These are phyloP conservation scores for Sarocladium oryzae DNA, from an alignment of 2,329 filamentous ascomycete genomes.

Conservation along the genomic window DNA sequence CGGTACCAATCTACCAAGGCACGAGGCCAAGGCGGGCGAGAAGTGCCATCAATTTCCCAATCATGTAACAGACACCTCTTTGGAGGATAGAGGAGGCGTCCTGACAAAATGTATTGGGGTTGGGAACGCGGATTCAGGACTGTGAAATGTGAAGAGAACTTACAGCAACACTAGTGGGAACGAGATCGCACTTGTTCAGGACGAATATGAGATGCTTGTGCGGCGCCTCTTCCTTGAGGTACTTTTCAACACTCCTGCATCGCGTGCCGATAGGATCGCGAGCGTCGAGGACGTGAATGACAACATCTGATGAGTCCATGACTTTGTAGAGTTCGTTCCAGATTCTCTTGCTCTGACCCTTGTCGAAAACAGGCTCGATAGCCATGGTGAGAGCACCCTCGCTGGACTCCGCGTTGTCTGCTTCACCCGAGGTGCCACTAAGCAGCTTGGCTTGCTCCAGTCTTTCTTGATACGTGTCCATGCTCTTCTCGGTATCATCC, in stretches of 20 bases:
- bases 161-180: constrained; percentile 91
- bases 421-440: constrained; percentile 59
- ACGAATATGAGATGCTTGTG: constrained; percentile 76
- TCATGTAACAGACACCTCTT: constrained; percentile 98
- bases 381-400: constrained; percentile 47
- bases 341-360: constrained; percentile 91
- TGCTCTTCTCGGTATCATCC: constrained; percentile 69
- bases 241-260: constrained; percentile 75
- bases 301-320: constrained; percentile 90
- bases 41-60: constrained; percentile 77
- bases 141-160: constrained; percentile 42
- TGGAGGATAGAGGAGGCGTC: constrained; percentile 64
- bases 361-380: constrained; percentile 83
- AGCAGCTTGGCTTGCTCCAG: constrained; percentile 72
- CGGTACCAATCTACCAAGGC: constrained; percentile 67
- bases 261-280: constrained; percentile 85
- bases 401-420: constrained; percentile 40
- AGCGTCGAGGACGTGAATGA: constrained; percentile 91
- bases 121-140: constrained; percentile 13
- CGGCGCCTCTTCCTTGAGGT: constrained; percentile 84
- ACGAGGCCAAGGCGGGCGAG: constrained; percentile 27
- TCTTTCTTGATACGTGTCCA: constrained; percentile 75
- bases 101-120: constrained; percentile 73
- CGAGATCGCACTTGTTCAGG: constrained; percentile 59
- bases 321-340: constrained; percentile 97